phyloP scores from a whole-genome alignment of 129 eudicot genomes.

The Deinandra increscens region DNA sequence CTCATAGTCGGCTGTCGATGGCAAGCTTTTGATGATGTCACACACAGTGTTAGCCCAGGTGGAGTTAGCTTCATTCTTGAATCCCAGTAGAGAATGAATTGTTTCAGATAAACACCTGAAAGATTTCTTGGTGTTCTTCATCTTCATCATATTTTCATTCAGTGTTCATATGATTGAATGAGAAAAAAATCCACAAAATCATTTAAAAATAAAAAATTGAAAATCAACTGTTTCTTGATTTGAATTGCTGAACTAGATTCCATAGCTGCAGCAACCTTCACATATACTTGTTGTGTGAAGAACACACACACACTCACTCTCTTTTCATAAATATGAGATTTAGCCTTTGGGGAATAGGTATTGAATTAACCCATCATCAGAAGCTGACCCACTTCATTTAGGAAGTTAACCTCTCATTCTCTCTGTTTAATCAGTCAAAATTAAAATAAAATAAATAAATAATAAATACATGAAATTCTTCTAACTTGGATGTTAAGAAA shows the following conservation, averaged over 20 bases:
- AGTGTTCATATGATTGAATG: slow-evolving; percentile 16
- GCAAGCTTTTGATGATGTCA: slow-evolving; percentile 42
- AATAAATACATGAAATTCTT: neutral
- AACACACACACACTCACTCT: slow-evolving; percentile 22
- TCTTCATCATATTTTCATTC: slow-evolving; percentile 17
- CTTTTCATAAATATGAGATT: neutral
- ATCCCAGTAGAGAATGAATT: slow-evolving; percentile 35
- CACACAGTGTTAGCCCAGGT: slow-evolving; percentile 35
- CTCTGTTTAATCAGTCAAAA: slow-evolving; percentile 22
- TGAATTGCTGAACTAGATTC: slow-evolving; percentile 19
- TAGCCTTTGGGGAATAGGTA: slow-evolving; percentile 29
- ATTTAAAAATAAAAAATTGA: neutral
- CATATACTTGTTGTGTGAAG: slow-evolving; percentile 28
- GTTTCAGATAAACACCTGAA: slow-evolving; percentile 35
- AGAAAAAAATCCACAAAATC: neutral
- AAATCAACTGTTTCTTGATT: neutral
- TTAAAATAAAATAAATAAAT: slow-evolving; percentile 11
- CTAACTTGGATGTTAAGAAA: slow-evolving; percentile 26
- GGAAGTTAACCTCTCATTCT: slow-evolving; percentile 36
- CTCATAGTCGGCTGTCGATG: slow-evolving; percentile 35
- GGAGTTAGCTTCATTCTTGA: slow-evolving; percentile 29
- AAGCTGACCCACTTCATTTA: slow-evolving; percentile 39
- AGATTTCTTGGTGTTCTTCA: slow-evolving; percentile 34
- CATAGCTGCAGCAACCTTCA: slow-evolving; percentile 26
- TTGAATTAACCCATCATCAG: slow-evolving; percentile 31